phyloP scores from a whole-genome alignment of 164 flowering plant genomes.

The Sextonia rubra region DNA sequence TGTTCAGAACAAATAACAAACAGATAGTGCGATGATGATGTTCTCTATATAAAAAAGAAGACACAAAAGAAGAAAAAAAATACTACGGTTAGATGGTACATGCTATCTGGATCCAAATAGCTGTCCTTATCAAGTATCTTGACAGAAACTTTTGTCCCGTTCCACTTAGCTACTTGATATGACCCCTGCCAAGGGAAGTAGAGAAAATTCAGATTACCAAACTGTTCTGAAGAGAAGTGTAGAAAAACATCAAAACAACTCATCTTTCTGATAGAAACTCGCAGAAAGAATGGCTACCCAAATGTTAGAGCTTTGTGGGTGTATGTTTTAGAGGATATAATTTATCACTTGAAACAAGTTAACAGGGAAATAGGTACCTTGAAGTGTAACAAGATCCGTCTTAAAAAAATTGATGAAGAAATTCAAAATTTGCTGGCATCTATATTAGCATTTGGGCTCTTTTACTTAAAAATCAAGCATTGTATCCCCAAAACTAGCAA shows the following conservation, averaged over 20 bases:
- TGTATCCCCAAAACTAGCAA: no score
- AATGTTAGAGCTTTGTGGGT: no score
- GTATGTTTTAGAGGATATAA: no score
- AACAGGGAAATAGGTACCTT: background rate
- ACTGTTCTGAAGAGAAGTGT: background rate
- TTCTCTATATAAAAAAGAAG: background rate
- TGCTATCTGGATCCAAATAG: conserved; percentile 74
- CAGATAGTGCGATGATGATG: no score
- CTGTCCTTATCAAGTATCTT: conserved; percentile 90
- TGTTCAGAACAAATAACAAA: no score
- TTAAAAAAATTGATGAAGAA: background rate
- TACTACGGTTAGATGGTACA: conserved; percentile 35
- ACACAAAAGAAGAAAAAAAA: background rate
- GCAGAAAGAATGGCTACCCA: background rate
- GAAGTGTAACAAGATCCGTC: background rate
- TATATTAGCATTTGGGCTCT: no score
- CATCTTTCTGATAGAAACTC: background rate
- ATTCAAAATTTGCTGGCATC: background rate
- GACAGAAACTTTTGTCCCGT: conserved; percentile 89
- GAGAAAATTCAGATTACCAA: background rate
- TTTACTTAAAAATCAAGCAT: no score
- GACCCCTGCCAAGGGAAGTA: conserved; percentile 49
- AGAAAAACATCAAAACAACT: background rate
- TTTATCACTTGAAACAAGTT: background rate
- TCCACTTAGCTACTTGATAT: conserved; percentile 98